These are phyloP conservation scores for Colletotrichum lini DNA, from an alignment of 2,329 filamentous ascomycete genomes.

Conservation along the genomic window DNA sequence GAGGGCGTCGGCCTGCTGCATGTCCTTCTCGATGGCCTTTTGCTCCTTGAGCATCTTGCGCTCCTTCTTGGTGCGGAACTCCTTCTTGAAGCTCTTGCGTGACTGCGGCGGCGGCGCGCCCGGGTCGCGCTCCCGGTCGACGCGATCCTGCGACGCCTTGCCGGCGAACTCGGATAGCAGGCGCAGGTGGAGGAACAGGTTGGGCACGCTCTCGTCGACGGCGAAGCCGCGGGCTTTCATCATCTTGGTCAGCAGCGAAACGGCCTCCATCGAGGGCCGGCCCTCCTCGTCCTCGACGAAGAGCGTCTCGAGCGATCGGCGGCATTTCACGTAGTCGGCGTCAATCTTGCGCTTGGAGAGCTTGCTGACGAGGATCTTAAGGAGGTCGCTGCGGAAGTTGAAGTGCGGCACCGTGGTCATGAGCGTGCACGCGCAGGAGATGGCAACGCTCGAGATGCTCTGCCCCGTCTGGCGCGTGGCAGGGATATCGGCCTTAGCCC, in stretches of 20 bases:
- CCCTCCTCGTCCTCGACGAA: constrained; percentile 93
- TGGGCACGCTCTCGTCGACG: constrained; percentile 87
- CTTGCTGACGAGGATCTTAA: constrained; percentile 89
- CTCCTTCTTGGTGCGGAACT: constrained; percentile 90
- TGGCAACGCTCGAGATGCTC: constrained; percentile 79
- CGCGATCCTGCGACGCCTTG: constrained; percentile 83
- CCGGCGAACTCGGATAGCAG: constrained; percentile 89
- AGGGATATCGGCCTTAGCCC: constrained; percentile 71
- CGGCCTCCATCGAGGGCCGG: constrained; percentile 87
- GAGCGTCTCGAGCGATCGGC: constrained; percentile 83
- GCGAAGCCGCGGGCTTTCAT: constrained; percentile 90
- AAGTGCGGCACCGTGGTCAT: constrained; percentile 91
- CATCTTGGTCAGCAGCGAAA: constrained; percentile 90
- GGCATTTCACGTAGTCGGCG: constrained; percentile 82
- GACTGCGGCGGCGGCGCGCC: constrained; percentile 48
- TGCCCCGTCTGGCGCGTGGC: constrained; percentile 56
- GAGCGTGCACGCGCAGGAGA: constrained; percentile 87
- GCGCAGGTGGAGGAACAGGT: constrained; percentile 91
- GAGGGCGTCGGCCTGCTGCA: constrained; percentile 90
- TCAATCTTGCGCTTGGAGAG: constrained; percentile 81
- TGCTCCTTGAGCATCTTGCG: constrained; percentile 88
- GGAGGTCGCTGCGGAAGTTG: constrained; percentile 91
- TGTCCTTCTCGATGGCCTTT: constrained; percentile 91
- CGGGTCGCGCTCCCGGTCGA: constrained; percentile 67
- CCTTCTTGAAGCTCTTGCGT: constrained; percentile 82